Evolutionary conservation across 306 rosid genomes (phyloP), one percentile per base, ranked within the genome.

Genomic region (Sechiopsis laciniata): DNA sequence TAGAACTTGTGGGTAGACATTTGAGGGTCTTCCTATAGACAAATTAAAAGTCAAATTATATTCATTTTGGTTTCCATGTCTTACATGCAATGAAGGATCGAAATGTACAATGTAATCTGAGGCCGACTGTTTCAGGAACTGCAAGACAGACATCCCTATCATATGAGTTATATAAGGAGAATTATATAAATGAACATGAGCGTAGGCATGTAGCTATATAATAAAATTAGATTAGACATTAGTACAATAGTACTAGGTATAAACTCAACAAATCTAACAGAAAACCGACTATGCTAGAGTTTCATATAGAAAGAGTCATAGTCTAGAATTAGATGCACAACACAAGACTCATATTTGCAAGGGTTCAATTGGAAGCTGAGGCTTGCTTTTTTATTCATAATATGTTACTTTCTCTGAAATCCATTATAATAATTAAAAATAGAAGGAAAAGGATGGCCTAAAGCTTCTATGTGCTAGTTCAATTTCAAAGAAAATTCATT

Each of bases 121-220:
- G 56, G 90, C 95, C 59, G 97, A 83, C 85, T 88, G 95, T 65
- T 84, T 88, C 76, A 95, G 92, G 83, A 89, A 84, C 99, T 91
- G 97, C 82, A 82, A 80, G 55, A 84, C 57, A 61, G 21, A 76
- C 70, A 77, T 55, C 73, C 42, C 68, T 53, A 72, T 85, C 82
- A 86, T 32, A 3, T 77, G 82, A 77, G 71, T 75, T 56, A 56
- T 42, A 77, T 24, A 19, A 40, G 57, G 15, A 64, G 53, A 54
- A 59, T 55, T 61, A 79, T 79, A 55, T 71, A 19, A 51, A 51
- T 54, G 56, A 58, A 60, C 60, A 22, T 15, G 22, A 32, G 55
- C 57, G 11, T 42, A 62, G 62, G 42, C 16, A 63, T 8, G 8
- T 37, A 22, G 20, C 19, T 20, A 50, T 1, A 20, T 45, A 15